Evolutionary conservation across 495 filamentous ascomycete genomes (phyloP).

Genomic region (Neurospora sp.): DNA sequence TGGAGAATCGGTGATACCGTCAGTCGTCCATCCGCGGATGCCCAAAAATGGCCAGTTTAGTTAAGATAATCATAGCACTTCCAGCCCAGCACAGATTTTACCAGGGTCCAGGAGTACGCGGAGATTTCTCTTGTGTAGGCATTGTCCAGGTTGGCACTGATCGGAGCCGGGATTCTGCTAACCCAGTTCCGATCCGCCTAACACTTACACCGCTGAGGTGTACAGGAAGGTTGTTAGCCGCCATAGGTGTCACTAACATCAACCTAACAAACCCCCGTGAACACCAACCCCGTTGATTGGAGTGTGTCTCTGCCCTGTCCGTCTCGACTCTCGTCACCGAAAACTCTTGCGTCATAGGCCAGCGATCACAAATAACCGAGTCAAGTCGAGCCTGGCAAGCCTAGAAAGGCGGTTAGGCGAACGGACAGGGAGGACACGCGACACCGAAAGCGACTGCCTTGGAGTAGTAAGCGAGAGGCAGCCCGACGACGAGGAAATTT

Average conservation of each 20-base stretch:
- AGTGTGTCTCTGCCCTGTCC: not conserved
- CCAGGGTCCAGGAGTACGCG: not conserved
- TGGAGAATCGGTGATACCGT: not conserved
- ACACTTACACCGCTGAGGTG: not conserved
- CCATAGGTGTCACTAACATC: not conserved
- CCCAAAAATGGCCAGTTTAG: not conserved
- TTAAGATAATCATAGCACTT: not conserved
- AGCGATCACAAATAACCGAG: not conserved
- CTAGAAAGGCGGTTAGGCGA: not conserved
- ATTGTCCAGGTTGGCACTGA: not conserved
- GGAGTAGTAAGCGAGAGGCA: not conserved
- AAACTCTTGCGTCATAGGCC: not conserved
- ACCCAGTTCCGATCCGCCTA: not conserved
- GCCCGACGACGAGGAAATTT: not conserved
- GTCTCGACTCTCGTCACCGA: not conserved
- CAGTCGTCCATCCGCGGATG: not conserved
- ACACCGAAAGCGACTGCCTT: not conserved
- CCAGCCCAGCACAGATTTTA: not conserved
- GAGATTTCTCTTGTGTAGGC: not conserved
- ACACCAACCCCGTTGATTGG: not conserved
- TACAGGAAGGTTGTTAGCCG: not conserved
- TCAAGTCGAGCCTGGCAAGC: not conserved
- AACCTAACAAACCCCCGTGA: not conserved
- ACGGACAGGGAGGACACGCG: not conserved
- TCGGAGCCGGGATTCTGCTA: not conserved